Conservation (phyloP, 352 stramenopile species). For the Phytopythium ostracodes region DNA sequence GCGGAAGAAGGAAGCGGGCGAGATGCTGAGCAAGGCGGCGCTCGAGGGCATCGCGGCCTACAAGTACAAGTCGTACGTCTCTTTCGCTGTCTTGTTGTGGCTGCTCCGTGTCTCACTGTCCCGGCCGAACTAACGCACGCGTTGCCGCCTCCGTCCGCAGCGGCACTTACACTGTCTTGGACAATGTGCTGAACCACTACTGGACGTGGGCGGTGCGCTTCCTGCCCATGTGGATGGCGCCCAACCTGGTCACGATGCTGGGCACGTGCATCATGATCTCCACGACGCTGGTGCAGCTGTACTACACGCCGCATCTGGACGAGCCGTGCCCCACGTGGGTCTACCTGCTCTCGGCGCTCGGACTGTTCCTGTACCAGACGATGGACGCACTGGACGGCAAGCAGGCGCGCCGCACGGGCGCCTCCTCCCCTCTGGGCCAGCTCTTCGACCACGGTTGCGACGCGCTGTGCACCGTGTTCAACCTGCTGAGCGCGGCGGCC, state of each 20-base stretch:
- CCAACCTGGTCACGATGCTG: constrained; percentile 90
- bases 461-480: constrained; percentile 79
- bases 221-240: constrained; percentile 87
- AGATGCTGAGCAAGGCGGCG: constrained; percentile 68
- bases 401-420: constrained; percentile 93
- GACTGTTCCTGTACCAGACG: constrained; percentile 94
- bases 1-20: constrained; percentile 2
- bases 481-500: constrained; percentile 68
- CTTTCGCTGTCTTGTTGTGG: not conserved
- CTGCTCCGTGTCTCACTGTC: not conserved
- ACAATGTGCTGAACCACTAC: constrained; percentile 86
- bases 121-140: not conserved
- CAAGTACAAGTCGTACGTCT: constrained; percentile 79
- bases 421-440: constrained; percentile 94
- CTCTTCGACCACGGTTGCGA: constrained; percentile 98
- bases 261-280: constrained; percentile 75
- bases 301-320: constrained; percentile 60
- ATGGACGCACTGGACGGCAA: constrained; percentile 99
- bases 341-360: constrained; percentile 70
- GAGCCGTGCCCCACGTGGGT: constrained; percentile 69
- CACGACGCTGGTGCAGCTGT: constrained; percentile 78
- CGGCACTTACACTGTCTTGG: constrained; percentile 83
- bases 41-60: constrained; percentile 82
- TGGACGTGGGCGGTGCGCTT: constrained; percentile 84
- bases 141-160: constrained; percentile 17